A percentile compares a stretch with the other conserved stretches of the same genome.
Evolutionary conservation across 164 flowering plant genomes (phyloP).

Genomic region (Vitis rupestris): DNA sequence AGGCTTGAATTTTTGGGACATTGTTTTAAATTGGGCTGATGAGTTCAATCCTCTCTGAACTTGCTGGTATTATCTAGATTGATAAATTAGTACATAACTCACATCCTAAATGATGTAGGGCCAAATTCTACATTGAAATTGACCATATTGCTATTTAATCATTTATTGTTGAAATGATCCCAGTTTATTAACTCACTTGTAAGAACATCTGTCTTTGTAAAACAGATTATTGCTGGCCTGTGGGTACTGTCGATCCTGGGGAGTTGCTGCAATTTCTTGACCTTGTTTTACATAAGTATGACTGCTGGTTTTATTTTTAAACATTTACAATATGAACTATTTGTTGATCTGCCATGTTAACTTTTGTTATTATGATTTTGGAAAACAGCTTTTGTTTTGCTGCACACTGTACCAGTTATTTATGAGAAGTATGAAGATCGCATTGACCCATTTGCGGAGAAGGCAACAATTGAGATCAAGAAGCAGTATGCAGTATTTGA

Average conservation of each 20-base stretch:
- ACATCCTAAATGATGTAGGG: too few species aligned
- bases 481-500: slow-evolving; percentile 76
- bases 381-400: slow-evolving; percentile 59
- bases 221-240: slow-evolving; percentile 47
- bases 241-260: slow-evolving; percentile 58
- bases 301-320: background rate
- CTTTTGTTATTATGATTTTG: background rate
- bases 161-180: too few species aligned
- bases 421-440: slow-evolving; percentile 81
- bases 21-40: too few species aligned
- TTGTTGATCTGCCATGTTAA: background rate
- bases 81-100: too few species aligned
- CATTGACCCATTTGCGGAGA: slow-evolving; percentile 64
- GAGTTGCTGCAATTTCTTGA: slow-evolving; percentile 55
- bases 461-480: slow-evolving; percentile 53
- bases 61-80: too few species aligned
- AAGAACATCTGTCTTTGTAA: background rate
- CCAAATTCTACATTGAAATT: too few species aligned
- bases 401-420: slow-evolving; percentile 68
- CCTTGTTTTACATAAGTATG: slow-evolving; percentile 51
- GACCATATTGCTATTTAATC: too few species aligned
- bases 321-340: background rate
- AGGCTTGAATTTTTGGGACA: background rate
- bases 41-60: too few species aligned
- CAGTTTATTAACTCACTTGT: background rate